These are phyloP conservation scores for Pythium sukuiense DNA, from an alignment of 352 stramenopile genomes.

Conservation along the genomic window DNA sequence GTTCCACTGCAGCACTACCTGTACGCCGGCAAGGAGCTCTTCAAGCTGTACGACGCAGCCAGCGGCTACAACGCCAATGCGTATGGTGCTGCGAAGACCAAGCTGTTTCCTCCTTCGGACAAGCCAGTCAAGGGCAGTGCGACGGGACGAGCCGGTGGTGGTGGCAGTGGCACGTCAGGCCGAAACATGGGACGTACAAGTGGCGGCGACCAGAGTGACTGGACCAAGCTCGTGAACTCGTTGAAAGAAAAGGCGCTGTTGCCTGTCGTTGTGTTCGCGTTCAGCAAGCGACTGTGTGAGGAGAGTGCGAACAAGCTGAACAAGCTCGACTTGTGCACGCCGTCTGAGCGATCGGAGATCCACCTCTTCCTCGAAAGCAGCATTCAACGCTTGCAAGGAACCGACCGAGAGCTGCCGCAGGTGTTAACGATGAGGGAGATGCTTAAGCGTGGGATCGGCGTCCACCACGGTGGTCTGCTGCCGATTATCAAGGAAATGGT, in stretches of 20 bases:
- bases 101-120: conserved; percentile 56
- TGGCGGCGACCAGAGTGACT: conserved; percentile 77
- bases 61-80: conserved; percentile 57
- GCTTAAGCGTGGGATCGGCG: conserved; percentile 94
- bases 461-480: conserved; percentile 97
- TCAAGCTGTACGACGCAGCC: conserved; percentile 73
- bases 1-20: conserved; percentile 97
- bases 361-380: conserved; percentile 78
- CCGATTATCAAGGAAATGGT: conserved; percentile 99
- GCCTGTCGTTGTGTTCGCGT: conserved; percentile 95
- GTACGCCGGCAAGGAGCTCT: conserved; percentile 93
- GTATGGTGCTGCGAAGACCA: conserved; percentile 63
- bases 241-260: conserved; percentile 92
- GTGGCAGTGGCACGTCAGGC: conserved; percentile 35
- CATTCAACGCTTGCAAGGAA: conserved; percentile 84
- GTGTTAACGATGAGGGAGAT: conserved; percentile 97
- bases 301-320: conserved; percentile 73
- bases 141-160: conserved; percentile 33
- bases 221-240: conserved; percentile 85
- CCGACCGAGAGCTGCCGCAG: conserved; percentile 97
- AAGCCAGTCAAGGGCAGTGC: conserved; percentile 40
- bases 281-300: conserved; percentile 85
- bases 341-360: conserved; percentile 80
- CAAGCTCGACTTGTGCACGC: conserved; percentile 73
- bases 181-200: conserved; percentile 60